phyloP scores from a whole-genome alignment of 2,329 filamentous ascomycete species.

The Diaporthe sp. region DNA sequence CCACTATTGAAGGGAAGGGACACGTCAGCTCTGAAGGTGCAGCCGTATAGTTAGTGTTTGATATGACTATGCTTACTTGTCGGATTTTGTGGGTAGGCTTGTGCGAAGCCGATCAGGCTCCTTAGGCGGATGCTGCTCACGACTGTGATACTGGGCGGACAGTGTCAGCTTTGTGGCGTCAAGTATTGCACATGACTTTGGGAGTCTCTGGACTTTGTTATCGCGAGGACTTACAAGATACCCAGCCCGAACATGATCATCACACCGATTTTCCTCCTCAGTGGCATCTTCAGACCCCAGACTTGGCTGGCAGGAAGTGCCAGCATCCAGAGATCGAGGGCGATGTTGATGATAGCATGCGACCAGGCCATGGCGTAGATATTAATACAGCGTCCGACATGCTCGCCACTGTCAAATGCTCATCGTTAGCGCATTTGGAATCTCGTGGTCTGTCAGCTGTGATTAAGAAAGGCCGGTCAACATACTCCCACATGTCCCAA shows the following conservation, averaged over 20 bases:
- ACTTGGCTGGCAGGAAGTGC: constrained; percentile 25
- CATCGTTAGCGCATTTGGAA: background rate
- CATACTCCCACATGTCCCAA: constrained; percentile 30
- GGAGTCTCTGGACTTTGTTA: background rate
- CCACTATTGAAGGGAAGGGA: background rate
- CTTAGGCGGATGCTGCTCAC: constrained; percentile 24
- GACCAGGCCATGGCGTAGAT: constrained; percentile 28
- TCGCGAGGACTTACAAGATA: background rate
- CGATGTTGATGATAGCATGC: constrained; percentile 30
- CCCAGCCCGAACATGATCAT: constrained; percentile 31
- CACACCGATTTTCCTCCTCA: constrained; percentile 23
- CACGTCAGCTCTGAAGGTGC: background rate
- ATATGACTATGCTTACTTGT: constrained; percentile 5
- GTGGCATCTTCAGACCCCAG: constrained; percentile 10
- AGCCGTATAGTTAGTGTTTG: too few relatives aligned
- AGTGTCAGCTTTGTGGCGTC: background rate
- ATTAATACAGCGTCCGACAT: constrained; percentile 16
- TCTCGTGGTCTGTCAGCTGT: background rate
- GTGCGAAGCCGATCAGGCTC: constrained; percentile 25
- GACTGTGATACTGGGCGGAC: background rate
- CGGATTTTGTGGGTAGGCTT: constrained; percentile 27
- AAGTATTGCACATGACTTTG: background rate
- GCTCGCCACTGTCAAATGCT: background rate
- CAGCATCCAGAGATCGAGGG: constrained; percentile 24
- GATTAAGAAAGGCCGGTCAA: background rate